These are phyloP conservation scores for Spergularia marina DNA, from an alignment of 148 eudicot genomes.

Conservation along the genomic window DNA sequence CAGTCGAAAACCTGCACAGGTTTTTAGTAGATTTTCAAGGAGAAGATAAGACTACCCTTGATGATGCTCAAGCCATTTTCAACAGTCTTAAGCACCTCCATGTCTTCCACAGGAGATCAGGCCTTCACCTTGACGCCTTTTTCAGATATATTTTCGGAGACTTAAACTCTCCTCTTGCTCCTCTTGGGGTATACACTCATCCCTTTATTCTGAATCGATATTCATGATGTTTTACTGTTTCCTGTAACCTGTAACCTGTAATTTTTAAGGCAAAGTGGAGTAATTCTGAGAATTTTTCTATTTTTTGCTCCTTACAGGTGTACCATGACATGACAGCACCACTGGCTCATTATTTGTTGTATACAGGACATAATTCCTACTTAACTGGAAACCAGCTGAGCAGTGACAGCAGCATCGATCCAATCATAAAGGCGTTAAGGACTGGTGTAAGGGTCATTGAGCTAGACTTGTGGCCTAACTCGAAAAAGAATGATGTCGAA, in stretches of 20 bases:
- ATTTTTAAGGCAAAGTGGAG: background rate
- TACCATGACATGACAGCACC: slow-evolving; percentile 67
- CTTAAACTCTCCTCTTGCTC: slow-evolving; percentile 47
- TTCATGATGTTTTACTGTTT: background rate
- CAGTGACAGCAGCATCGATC: slow-evolving; percentile 55
- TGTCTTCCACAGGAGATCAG: slow-evolving; percentile 43
- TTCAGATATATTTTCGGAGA: slow-evolving; percentile 54
- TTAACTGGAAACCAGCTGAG: slow-evolving; percentile 67
- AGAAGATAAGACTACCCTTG: slow-evolving; percentile 33
- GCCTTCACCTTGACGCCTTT: slow-evolving; percentile 50
- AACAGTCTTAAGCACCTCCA: slow-evolving; percentile 42
- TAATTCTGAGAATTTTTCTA: slow-evolving; percentile 4
- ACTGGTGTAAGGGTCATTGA: slow-evolving; percentile 65
- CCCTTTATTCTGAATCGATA: background rate
- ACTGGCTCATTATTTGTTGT: slow-evolving; percentile 59
- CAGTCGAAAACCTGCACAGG: slow-evolving; percentile 32
- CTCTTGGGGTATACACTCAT: slow-evolving; percentile 28
- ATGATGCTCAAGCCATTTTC: slow-evolving; percentile 47
- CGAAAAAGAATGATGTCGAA: slow-evolving; percentile 34
- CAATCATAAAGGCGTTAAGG: slow-evolving; percentile 48
- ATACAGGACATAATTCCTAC: slow-evolving; percentile 81
- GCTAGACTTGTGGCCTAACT: slow-evolving; percentile 68
- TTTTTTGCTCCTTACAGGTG: slow-evolving; percentile 31
- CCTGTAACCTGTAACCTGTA: background rate
- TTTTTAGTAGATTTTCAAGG: slow-evolving; percentile 50